These are phyloP conservation scores for Pseudoturritis turrita DNA, from an alignment of 345 rosid genomes.

Conservation along the genomic window DNA sequence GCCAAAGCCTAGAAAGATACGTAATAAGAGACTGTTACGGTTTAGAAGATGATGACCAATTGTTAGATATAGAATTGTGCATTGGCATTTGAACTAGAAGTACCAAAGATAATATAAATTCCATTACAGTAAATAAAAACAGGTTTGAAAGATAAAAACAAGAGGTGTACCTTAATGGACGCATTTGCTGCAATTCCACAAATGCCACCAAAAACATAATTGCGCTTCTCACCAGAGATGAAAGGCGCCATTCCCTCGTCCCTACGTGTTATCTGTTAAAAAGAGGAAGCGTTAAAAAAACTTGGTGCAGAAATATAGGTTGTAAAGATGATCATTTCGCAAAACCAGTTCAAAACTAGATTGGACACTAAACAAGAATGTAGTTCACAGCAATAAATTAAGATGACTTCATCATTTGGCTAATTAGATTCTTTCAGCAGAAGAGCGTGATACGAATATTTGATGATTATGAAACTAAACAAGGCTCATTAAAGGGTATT, in stretches of 20 bases:
- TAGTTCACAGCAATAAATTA: background rate
- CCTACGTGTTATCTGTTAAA: slow-evolving; percentile 74
- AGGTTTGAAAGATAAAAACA: background rate
- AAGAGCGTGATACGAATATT: background rate
- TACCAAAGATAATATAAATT: background rate
- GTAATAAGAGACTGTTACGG: background rate
- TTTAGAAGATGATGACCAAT: background rate
- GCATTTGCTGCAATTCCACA: slow-evolving; percentile 82
- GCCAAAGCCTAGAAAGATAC: slow-evolving; percentile 61
- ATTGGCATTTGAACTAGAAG: background rate
- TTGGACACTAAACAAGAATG: background rate
- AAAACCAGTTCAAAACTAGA: slow-evolving; percentile 15
- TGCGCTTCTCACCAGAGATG: slow-evolving; percentile 61
- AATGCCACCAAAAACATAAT: slow-evolving; percentile 95
- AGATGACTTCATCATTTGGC: slow-evolving; percentile 2
- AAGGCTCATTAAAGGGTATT: background rate
- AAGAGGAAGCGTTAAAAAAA: background rate
- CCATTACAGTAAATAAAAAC: background rate
- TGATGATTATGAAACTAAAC: slow-evolving; percentile 9
- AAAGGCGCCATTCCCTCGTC: slow-evolving; percentile 96
- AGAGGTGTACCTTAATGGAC: slow-evolving; percentile 68
- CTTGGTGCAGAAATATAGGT: background rate
- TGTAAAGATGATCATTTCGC: background rate
- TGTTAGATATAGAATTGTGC: background rate
- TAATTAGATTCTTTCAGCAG: slow-evolving; percentile 8